Base-by-base conservation (phyloP, 228 moss, liverwort and hornwort genomes). In the Sphagnum fallax region DNA sequence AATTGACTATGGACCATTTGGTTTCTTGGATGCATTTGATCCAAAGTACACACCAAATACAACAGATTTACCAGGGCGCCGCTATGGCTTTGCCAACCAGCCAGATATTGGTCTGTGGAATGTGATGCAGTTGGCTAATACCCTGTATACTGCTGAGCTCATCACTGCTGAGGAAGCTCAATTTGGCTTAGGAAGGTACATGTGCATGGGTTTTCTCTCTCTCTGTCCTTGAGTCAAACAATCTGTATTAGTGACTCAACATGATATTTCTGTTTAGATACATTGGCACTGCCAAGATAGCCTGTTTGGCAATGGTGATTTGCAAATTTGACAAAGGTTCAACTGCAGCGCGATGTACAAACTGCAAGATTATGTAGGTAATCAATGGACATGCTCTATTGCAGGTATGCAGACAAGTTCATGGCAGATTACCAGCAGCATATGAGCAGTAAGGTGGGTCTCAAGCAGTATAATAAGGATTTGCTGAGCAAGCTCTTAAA, bases 21-120 rank as follows among this genome's bases (percentile, higher is more conserved):
- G 97, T 32, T 97, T 93, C 74, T 73, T 97, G 78, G 97, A 97
- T 78, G 97, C 97, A 51, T 97, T 97, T 81, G 97, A 97, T 67
- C 97, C 97, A 4, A 97, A 91, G 72, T 97, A 79, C 68, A 97
- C 97, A 14, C 93, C 97, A 48, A 97, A 97, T 60, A 97, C 97
- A n/a, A 97, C 97, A 51, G 97, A 97, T 74, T 78, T 97, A 53
- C 97, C 97, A 52, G 97, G 93, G 64, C 87, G 97, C 58, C 86
- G 93, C 70, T 97, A 97, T 69, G 89, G 88, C 70, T 97, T 97
- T 73, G 91, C 93, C 63, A 93, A 97, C 71, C 97, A 97, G 67
- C 97, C 97, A 14, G 97, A 93, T 64, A 91, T 97, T 69, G 97
- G 93, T 72, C 78, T 93, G 59, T 97, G 97, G 97, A 97, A 91